Evolutionary conservation across 2,329 filamentous ascomycete species (phyloP), one percentile per base, ranked within the genome.

Genomic region (Diaporthe caulivora): DNA sequence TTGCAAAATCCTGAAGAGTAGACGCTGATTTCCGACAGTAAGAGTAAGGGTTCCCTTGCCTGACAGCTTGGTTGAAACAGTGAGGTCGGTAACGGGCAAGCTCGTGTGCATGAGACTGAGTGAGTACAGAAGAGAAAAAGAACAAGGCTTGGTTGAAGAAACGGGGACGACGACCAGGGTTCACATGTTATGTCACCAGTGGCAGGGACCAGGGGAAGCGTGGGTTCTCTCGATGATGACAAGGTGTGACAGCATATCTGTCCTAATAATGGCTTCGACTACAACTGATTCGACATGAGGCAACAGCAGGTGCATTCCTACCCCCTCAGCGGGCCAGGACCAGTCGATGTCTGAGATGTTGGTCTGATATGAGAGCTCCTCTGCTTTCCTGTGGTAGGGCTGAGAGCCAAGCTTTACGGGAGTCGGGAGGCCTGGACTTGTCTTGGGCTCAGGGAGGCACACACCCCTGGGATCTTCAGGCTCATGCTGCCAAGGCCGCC

Each of bases 331-430:
- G 26, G 44, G 31, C n/a, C 31, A 37, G 7, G 29, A 37, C 13
- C 7, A 51, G 29, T 37, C 13, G 18, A 65, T 11, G 29, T 24
- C 13, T 34, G 21, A 24, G 18, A 49, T 49, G 42, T 49, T 49
- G 29, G 29, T 51, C 44, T 9, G 9, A 9, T 11, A 18, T n/a
- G n/a, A 2, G 42, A 64, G 29, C 13, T 49, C 18, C 58, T 15
- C 6, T 3, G 26, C 21, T 18, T 17, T 26, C 26, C 34, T 34
- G 21, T 53, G 62, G 62, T 68, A 71, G 72, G 69, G 68, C 72
- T 72, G 69, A 72, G 24, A 29, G 42, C 51, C 47, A 72, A 74
- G 60, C 53, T 72, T 72, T 72, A 15, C 69, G 69, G 60, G 44
- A 51, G 44, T 58, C 44, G 44, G 55, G 24, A 49, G 29, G 44